Evolutionary conservation across 768 basidiomycete genomes (phyloP).

Genomic region (Omphalotus guepiniiformis): DNA sequence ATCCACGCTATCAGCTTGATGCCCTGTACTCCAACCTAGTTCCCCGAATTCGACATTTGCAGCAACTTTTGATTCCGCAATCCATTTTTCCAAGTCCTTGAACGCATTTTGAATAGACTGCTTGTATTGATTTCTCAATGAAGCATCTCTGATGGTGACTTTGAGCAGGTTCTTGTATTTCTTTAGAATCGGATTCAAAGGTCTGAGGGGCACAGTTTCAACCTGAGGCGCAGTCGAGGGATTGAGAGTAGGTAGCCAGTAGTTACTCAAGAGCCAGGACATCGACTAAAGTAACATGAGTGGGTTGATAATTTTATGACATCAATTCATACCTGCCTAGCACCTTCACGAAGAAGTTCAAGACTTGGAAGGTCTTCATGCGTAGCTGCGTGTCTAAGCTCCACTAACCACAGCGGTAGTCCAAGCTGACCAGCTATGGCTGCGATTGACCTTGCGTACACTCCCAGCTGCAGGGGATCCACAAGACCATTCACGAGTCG

Average conservation of each 20-base stretch:
- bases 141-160: constrained; percentile 57
- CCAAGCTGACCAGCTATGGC: constrained; percentile 84
- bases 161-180: constrained; percentile 72
- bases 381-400: constrained; percentile 91
- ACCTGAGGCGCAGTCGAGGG: constrained; percentile 35
- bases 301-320: constrained; percentile 1
- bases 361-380: constrained; percentile 93
- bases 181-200: constrained; percentile 64
- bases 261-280: constrained; percentile 79
- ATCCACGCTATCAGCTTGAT: constrained; percentile 20
- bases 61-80: constrained; percentile 66
- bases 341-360: constrained; percentile 71
- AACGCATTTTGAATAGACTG: constrained; percentile 44
- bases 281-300: constrained; percentile 50
- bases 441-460: constrained; percentile 87
- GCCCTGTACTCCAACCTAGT: constrained; percentile 41
- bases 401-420: constrained; percentile 85
- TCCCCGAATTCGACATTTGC: constrained; percentile 46
- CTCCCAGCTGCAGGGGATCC: constrained; percentile 86
- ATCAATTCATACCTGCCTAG: constrained; percentile 50
- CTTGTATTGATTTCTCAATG: constrained; percentile 48
- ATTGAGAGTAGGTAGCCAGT: constrained; percentile 75
- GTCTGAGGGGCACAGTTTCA: constrained; percentile 38
- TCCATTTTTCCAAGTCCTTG: constrained; percentile 73
- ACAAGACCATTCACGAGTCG: constrained; percentile 93